Conservation (phyloP, 106 monocot genomes). For the Allium fistulosum region DNA sequence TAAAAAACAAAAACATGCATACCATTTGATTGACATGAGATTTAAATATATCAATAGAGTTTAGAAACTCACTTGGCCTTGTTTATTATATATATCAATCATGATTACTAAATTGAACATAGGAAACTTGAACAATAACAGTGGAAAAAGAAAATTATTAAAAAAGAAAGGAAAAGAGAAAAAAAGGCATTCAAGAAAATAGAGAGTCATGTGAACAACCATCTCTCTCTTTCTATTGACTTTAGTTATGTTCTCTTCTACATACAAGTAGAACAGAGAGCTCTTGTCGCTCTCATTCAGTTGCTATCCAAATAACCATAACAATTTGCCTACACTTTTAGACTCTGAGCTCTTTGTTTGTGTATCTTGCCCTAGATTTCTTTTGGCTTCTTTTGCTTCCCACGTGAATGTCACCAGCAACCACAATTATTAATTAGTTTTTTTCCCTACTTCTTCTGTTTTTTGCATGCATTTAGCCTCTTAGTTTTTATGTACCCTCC, state of each 20-base stretch:
- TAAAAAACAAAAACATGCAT: too few relatives aligned
- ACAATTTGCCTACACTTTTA: not conserved
- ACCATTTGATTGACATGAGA: too few relatives aligned
- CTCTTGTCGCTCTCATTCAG: constrained; percentile 7
- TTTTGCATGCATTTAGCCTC: constrained; percentile 4
- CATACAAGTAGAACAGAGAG: not conserved
- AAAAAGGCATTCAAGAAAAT: not conserved
- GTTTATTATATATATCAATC: too few relatives aligned
- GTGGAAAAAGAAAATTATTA: not conserved
- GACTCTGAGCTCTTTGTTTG: constrained; percentile 12
- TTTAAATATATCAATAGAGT: too few relatives aligned
- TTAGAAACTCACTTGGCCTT: too few relatives aligned
- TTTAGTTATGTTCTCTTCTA: constrained; percentile 10
- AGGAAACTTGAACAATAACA: too few relatives aligned
- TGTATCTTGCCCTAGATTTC: constrained; percentile 7
- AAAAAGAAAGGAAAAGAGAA: not conserved
- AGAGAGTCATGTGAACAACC: constrained; percentile 1
- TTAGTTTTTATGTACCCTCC: not conserved
- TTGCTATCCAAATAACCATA: constrained; percentile 4
- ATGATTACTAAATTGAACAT: too few relatives aligned
- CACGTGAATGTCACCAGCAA: constrained; percentile 7
- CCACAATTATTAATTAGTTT: too few relatives aligned
- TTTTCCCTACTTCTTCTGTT: not conserved
- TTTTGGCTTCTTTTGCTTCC: constrained; percentile 8
- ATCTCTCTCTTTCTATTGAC: constrained; percentile 2